These are phyloP conservation scores for Phlebiopsis flavidoalba DNA, from an alignment of 768 basidiomycete genomes.

Conservation along the genomic window DNA sequence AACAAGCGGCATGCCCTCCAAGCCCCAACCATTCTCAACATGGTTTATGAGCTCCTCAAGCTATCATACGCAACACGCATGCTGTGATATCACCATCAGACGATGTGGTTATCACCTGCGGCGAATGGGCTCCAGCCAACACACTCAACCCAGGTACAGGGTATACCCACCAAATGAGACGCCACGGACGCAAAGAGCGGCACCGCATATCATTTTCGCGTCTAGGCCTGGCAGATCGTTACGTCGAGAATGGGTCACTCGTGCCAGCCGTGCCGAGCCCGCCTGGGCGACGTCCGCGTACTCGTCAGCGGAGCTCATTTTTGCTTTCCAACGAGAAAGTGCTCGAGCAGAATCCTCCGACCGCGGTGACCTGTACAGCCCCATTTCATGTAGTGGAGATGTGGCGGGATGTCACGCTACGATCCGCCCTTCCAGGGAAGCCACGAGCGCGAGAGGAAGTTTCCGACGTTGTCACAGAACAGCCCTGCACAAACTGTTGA, in stretches of 20 bases:
- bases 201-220: background rate
- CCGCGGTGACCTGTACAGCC: background rate
- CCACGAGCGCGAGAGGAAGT: background rate
- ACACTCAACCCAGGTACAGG: background rate
- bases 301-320: too few relatives aligned
- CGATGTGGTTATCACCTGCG: background rate
- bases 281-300: too few relatives aligned
- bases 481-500: background rate
- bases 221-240: background rate
- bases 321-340: too few relatives aligned
- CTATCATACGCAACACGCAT: background rate
- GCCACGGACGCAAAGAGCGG: background rate
- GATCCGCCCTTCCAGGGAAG: background rate
- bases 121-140: background rate
- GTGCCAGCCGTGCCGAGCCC: background rate
- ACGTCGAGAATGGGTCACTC: background rate
- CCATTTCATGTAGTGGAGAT: background rate
- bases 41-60: background rate
- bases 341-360: background rate
- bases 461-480: background rate
- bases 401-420: background rate
- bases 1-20: background rate
- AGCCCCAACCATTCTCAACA: conserved; percentile 1
- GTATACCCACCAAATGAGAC: background rate
- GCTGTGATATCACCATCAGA: conserved; percentile 4